Percentiles rank a stretch among this genome's conserved stretches.
Conservation (phyloP, 2,329 filamentous ascomycete species). For the Metarhizium humberi region DNA sequence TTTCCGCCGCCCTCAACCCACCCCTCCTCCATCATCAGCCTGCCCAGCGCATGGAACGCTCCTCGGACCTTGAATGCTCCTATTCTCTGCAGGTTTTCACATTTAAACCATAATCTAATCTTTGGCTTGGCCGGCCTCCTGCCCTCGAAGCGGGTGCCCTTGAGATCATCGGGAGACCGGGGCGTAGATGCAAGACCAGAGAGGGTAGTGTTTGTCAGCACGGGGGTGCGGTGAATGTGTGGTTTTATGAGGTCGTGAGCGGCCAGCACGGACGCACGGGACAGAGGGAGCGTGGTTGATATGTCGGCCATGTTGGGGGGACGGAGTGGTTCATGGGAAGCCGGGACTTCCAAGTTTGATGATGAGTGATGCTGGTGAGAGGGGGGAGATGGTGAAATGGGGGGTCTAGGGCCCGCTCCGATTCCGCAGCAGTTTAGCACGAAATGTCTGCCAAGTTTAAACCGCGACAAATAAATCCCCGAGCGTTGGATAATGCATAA, state of each 20-base stretch:
- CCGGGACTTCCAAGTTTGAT: neutral
- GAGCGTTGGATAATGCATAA: neutral
- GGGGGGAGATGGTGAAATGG: no score
- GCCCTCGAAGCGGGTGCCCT: slow-evolving; percentile 47
- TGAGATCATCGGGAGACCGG: slow-evolving; percentile 42
- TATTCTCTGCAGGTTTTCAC: slow-evolving; percentile 83
- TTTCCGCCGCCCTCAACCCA: slow-evolving; percentile 50
- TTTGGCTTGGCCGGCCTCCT: slow-evolving; percentile 51
- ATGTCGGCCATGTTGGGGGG: slow-evolving; percentile 1
- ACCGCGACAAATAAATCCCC: neutral
- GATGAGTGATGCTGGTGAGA: no score
- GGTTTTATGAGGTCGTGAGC: slow-evolving; percentile 66
- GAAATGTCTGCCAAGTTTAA: no score
- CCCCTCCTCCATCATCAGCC: slow-evolving; percentile 54
- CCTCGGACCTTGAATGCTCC: slow-evolving; percentile 91
- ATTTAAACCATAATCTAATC: slow-evolving; percentile 83
- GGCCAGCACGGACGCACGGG: slow-evolving; percentile 57
- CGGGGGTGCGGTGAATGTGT: slow-evolving; percentile 74
- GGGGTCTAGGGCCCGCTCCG: no score
- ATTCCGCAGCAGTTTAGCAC: no score
- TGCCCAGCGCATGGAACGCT: slow-evolving; percentile 75
- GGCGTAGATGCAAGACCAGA: slow-evolving; percentile 65
- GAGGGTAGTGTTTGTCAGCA: slow-evolving; percentile 71
- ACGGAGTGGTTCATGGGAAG: neutral
- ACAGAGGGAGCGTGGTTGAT: slow-evolving; percentile 53